Evolutionary conservation across 306 rosid genomes (phyloP), one percentile per base, ranked within the genome.

Genomic region (Alnus glutinosa): DNA sequence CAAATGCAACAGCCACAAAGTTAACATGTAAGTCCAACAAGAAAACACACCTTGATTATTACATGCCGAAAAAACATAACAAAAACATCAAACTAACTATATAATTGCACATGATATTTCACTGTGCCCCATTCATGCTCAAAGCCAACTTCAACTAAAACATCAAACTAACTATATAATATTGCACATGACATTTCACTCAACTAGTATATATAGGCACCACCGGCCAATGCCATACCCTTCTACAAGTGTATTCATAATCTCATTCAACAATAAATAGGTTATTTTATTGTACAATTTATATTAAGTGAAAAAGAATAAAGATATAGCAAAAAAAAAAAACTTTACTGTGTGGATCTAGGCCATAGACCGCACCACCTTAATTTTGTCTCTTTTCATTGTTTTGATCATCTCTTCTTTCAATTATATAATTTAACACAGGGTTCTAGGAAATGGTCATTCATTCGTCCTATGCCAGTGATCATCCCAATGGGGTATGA

Each of bases 201-300:
- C 28, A 23, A 23, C 28, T 23, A 55, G 5, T 72, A 11, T 77
- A 81, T 23, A 23, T 23, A 23, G 28, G 28, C 28, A 70, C 71
- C 48, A 7, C 88, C 80, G 28, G 3, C 92, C 92, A 4, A 89
- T 79, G 9, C 84, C 85, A 72, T 79, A 73, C 2, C 79, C 83
- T 30, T 46, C 85, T 3, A 23, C 28, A 23, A 23, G 28, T 23
- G 28, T 23, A 23, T 23, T 23, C 28, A 23, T 23, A 0, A 23
- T 23, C 28, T 23, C 28, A 23, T 23, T 23, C 28, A 23, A 23
- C 28, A 0, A 23, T 23, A 23, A 23, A 23, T 23, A 23, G 28
- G 28, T 23, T 23, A 23, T 23, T 23, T 23, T 23, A 23, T 23
- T 23, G 28, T 23, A 23, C 28, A 23, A 23, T 23, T 23, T 23